Base-by-base conservation (phyloP, 192 early-diverging fungal species). In the Entomortierella parvispora region DNA sequence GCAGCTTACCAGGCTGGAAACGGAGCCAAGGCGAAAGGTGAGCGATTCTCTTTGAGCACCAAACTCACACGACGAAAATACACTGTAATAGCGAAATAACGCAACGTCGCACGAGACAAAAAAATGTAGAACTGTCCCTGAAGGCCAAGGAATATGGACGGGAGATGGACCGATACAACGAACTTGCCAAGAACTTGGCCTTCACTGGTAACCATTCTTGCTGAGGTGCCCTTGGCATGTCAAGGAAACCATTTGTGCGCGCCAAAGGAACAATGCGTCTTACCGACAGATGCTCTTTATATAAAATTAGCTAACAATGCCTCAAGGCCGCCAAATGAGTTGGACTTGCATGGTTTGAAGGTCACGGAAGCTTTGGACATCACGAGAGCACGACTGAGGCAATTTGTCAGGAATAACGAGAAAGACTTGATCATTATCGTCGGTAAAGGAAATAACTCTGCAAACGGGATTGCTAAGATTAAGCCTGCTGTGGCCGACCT, bases 291-390 rank as follows among this genome's bases (percentile, higher is more conserved):
- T 51, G 33, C 47, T 40, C 28, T 22, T 40, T 49, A 29, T 64
- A 3, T 42, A 29, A 34, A 59, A 2, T 22, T 43, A 83, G 82
- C 57, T 6, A 82, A 90, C 57, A 91, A 90, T 48, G 23, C 59
- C 5, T 34, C 25, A 4, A 62, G 83, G 31, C 66, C 74, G 17
- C 29, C 71, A 1, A 62, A 82, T 37, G 84, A 92, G 58, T 62
- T 93, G 51, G 92, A 93, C 71, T 55, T 93, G 28, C 92, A 93
- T 48, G 92, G 90, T 6, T 62, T 91, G 14, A 88, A 81, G 65
- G 92, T 93, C 29, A 61, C 71, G 59, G 92, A 92, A 65, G 90
- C 92, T 0, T 54, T 85, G 4, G 80, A 68, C 7, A 69, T 80
- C 11, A 72, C 87, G 1, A 81, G 86, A 25, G 69, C 75, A 31